Evolutionary conservation across 192 early-diverging fungal species (phyloP), one percentile per base, ranked within the genome.

Genomic region (Gonapodya prolifera): DNA sequence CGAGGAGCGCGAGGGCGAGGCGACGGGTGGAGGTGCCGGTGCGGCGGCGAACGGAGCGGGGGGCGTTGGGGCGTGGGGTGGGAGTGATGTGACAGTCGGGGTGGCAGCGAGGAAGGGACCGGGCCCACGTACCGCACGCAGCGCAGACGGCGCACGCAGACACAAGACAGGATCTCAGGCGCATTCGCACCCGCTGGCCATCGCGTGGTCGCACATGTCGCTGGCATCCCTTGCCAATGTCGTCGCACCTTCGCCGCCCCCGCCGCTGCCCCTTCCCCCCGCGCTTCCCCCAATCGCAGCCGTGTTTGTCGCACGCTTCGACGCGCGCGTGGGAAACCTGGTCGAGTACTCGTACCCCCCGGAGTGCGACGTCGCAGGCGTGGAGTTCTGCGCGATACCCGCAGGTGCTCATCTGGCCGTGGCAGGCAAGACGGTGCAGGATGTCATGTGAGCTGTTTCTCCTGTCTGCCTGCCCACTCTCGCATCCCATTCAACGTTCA

Each of bases 231-330:
- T 61, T 16, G 8, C 45, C 8, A 61, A 61, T 23, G 8, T 23
- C 8, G 23, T 23, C 8, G 23, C 8, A 8, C 45, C 23, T 61
- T 61, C 45, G 8, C 45, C 23, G 8, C 8, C 8, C 45, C 45
- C 71, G 18, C 29, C 71, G 18, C 32, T 32, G 71, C 28, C 18
- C 18, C 71, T 32, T 13, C 28, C 71, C 71, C 28, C 71, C 31
- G 16, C 71, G 31, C 71, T 73, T 8, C 71, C 71, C 71, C 71
- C 71, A 13, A 2, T 73, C 16, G 16, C 28, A 2, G 71, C 18
- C 18, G 71, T 73, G 18, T 73, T 73, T 29, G 31, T 73, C 31
- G 71, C 32, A 8, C 71, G 71, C 71, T 73, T 73, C 31, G 71
- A 73, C 31, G 32, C 71, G 18, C 18, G 32, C 2, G 8, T 30